Evolutionary conservation across 2,329 filamentous ascomycete genomes (phyloP), one percentile per base, ranked within the genome.

Genomic region (Ramularia endophylla): DNA sequence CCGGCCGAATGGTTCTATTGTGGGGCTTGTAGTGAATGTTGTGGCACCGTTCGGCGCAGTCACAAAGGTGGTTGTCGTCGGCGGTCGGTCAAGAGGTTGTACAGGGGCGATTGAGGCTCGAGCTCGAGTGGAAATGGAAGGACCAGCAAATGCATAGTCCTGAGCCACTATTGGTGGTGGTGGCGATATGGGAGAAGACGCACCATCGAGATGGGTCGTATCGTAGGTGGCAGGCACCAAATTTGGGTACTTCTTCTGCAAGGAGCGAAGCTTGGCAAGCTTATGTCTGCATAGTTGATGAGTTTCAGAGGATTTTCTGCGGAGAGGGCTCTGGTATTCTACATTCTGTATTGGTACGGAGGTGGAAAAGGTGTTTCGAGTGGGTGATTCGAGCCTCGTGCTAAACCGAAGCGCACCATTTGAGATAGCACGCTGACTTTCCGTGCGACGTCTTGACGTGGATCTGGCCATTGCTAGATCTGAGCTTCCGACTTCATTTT

Each of bases 341-440:
- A 11, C 11, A 11, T 11, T 11, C 22, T 25, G 22, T 25, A 25
- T 6, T 11, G 6, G 22, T 11, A 11, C 22, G 22, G 11, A 8
- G n/a, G 27, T 22, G 37, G 22, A 8, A 30, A 27, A 27, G 27
- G 18, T 11, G 29, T 20, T 20, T 16, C 16, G 38, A 16, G 13
- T 18, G 18, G 11, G 8, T 15, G 17, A 13, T 8, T 7, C n/a
- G 25, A 5, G 29, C 13, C 16, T 27, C 8, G 15, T 36, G 5
- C 19, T 19, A 27, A 50, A 42, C n/a, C 41, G 41, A 19, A 47
- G 13, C 3, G 47, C 47, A 8, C 47, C 44, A 32, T 50, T 44
- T 16, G 40, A 41, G 6, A 50, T 18, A 8, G 47, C 47, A n/a
- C 41, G 30, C n/a, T 40, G 34, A 5, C 25, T 28, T 19, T 50